Evolutionary conservation across 78 protist species (phyloP), one percentile per base, ranked within the genome.

Genomic region (Bodo saltans): DNA sequence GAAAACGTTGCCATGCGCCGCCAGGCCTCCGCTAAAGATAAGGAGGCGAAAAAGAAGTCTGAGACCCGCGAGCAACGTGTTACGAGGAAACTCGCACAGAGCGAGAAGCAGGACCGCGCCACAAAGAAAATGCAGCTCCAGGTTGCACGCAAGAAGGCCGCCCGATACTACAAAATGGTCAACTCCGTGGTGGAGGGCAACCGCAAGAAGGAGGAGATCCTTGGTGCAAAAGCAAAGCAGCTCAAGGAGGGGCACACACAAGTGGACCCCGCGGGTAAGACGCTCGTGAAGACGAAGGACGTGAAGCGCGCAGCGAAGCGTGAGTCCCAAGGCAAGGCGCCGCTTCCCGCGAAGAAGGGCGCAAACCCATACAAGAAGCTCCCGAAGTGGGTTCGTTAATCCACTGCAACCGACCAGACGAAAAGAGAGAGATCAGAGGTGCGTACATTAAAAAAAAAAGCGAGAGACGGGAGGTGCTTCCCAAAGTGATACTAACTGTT

Each of bases 71-170:
- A 33, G 34, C 47, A 3, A 35, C 29, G 60, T 11, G 33, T 72
- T 12, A 30, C 17, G 83, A 17, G 70, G 3, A 39, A 74, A 53
- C 67, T 32, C 3, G 35, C 17, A 2, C 37, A n/a, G 1, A 4
- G 25, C 37, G 68, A 3, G 52, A 30, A 12, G 34, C 23, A 38
- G 37, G 83, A 17, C 37, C 37, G 8, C 40, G 81, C 47, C 33
- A 70, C 73, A 70, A 39, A 41, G 85, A 53, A 80, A 80, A 41
- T 73, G 35, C 32, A 53, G 47, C 17, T 32, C 86, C n/a, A 73
- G 81, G 73, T 83, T 83, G 71, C 78, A 84, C 0, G 70, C 42
- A 69, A 30, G 68, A 79, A 79, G 82, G 73, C 72, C 40, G 28
- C 34, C 27, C 60, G 37, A 41, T n/a, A 29, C 52, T 71, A 33